Percentiles rank a stretch among this genome's conserved stretches.
Conservation (phyloP, 345 rosid species). For the Turritis glabra region DNA sequence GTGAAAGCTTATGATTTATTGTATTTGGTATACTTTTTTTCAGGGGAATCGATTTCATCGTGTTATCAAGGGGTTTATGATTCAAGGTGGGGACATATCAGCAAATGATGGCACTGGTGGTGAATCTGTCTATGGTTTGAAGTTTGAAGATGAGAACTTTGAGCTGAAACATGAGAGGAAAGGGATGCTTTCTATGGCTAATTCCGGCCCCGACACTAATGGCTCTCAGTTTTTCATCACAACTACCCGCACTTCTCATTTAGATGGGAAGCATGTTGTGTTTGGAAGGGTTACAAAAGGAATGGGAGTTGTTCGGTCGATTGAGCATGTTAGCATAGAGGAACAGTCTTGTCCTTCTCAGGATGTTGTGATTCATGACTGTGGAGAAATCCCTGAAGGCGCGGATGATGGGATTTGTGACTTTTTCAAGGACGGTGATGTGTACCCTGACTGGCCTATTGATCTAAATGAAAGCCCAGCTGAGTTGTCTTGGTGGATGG, state of each 20-base stretch:
- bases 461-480: constrained; percentile 65
- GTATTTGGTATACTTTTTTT: constrained; percentile 17
- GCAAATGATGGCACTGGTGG: constrained; percentile 94
- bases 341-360: constrained; percentile 57
- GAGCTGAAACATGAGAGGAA: constrained; percentile 90
- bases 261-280: constrained; percentile 93
- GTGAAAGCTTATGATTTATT: neutral
- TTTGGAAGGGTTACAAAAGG: constrained; percentile 90
- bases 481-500: constrained; percentile 94
- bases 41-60: constrained; percentile 90
- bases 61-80: constrained; percentile 80
- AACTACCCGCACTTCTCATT: constrained; percentile 74
- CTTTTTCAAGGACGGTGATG: constrained; percentile 90
- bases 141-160: constrained; percentile 91
- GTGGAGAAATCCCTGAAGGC: constrained; percentile 80
- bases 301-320: constrained; percentile 89
- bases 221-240: constrained; percentile 97
- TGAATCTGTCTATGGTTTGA: constrained; percentile 86
- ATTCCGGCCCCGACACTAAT: constrained; percentile 85
- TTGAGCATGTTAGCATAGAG: constrained; percentile 64
- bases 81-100: constrained; percentile 94
- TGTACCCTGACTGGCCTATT: constrained; percentile 86
- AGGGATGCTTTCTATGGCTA: constrained; percentile 96
- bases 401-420: constrained; percentile 77
- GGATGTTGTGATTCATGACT: constrained; percentile 65